Base-by-base conservation (phyloP, 2,329 filamentous ascomycete genomes). In the Laburnicola sp. region DNA sequence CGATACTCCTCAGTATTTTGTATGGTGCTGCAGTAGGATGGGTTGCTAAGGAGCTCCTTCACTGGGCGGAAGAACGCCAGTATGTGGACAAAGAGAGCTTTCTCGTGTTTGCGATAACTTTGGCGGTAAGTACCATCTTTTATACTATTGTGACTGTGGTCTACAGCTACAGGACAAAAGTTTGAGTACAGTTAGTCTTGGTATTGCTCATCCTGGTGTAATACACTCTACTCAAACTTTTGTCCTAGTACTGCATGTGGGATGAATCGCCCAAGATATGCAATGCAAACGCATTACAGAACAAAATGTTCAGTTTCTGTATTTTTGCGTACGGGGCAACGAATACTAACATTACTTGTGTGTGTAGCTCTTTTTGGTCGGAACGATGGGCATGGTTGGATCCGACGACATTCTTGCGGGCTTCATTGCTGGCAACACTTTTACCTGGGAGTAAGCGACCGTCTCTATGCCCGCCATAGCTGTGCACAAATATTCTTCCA, bases 391-490 rank as follows among this genome's bases (percentile, higher is more conserved):
- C 1, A 82, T 96, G 79, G 82, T 96, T 42, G 91, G 91, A 1
- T 93, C 86, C 31, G 91, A 96, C 66, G 92, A 97, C 65, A 88
- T 96, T 0, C 79, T 97, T 5, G 91, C 92, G 1, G 96, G 91
- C 74, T 97, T 97, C 68, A 86, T 96, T 61, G 92, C 92, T 2
- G 92, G 92, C 1, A 96, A 96, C 65, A 84, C 83, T 1, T 96
- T 97, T 60, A 96, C 90, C 0, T 93, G 90, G 85, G 91, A 96
- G 80, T 81, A 73, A 61, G 78, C 16, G 16, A 16, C 16, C 16
- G 16, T 66, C 7, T 23, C 8, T 28, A 36, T 9, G 5, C 21
- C 32, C 27, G 7, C 6, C n/a, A 25, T 16, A 4, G n/a, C 11
- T 11, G 7, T 48, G 67, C 62, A 36, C 57, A 26, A 9, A 23